phyloP scores from a whole-genome alignment of 169 alveolate genomes.

The Eimeria falciformis region DNA sequence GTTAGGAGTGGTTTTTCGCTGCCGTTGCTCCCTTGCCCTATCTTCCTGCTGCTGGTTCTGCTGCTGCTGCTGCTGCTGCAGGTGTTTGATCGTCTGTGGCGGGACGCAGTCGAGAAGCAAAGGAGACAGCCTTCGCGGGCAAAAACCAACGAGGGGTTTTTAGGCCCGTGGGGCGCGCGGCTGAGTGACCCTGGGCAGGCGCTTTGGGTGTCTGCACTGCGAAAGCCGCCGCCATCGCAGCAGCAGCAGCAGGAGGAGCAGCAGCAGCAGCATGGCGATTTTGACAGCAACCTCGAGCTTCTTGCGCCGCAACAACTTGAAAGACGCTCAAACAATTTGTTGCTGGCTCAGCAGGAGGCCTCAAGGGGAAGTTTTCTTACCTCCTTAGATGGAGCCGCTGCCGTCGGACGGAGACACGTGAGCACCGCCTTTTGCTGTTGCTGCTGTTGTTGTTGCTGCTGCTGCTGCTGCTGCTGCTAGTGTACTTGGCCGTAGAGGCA shows the following conservation, averaged over 20 bases:
- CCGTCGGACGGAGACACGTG: no score
- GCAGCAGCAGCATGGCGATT: neutral
- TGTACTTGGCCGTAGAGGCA: neutral
- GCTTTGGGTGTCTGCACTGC: slow-evolving; percentile 9
- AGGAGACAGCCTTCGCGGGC: neutral
- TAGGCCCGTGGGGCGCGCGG: slow-evolving; percentile 50
- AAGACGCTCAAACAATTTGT: neutral
- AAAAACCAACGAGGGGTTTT: neutral
- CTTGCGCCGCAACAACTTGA: neutral
- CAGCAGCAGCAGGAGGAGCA: slow-evolving; percentile 18
- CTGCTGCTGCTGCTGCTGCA: slow-evolving; percentile 41
- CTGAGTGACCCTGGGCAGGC: slow-evolving; percentile 42
- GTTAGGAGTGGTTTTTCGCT: neutral
- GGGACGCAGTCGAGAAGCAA: slow-evolving; percentile 34
- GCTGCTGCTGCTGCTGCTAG: slow-evolving; percentile 5
- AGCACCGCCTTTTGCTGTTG: no score
- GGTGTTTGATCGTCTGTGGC: slow-evolving; percentile 42
- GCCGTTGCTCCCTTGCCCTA: neutral
- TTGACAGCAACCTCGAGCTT: no score
- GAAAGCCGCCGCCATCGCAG: neutral
- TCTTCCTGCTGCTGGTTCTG: neutral
- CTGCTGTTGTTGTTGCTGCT: slow-evolving; percentile 14
- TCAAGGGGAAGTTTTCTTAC: no score
- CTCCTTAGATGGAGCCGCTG: no score
- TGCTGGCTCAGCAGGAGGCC: neutral